Conservation (phyloP, 768 basidiomycete genomes). For the Hericium rajendrae region DNA sequence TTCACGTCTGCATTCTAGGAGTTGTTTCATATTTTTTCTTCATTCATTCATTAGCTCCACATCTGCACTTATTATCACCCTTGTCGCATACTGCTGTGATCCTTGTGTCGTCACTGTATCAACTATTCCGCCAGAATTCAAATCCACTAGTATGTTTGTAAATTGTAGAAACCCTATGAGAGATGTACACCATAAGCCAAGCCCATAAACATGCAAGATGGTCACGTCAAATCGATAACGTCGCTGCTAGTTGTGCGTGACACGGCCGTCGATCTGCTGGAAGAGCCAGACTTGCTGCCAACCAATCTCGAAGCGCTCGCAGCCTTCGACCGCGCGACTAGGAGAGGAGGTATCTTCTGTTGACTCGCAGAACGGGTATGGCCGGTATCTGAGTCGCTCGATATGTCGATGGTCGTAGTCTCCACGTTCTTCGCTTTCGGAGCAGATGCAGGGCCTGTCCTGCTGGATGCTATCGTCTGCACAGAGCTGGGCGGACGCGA, state of each 20-base stretch:
- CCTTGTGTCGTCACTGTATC: no score
- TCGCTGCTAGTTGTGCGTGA: conserved; percentile 8
- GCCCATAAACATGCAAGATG: neutral
- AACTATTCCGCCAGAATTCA: no score
- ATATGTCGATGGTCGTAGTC: conserved; percentile 26
- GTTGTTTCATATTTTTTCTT: neutral
- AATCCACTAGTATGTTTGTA: no score
- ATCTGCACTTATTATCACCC: no score
- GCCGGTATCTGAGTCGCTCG: conserved; percentile 27
- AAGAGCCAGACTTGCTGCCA: no score
- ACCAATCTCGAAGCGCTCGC: neutral
- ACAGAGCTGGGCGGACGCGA: neutral
- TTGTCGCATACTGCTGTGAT: no score
- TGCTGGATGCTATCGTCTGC: neutral
- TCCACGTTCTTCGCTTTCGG: conserved; percentile 5
- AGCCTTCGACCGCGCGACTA: conserved; percentile 17
- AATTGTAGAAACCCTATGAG: no score
- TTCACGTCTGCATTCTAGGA: conserved; percentile 17
- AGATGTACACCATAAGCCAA: no score
- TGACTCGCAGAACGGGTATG: neutral
- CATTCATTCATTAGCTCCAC: neutral
- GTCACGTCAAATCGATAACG: conserved; percentile 35
- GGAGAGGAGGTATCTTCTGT: conserved; percentile 15
- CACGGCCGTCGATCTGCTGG: no score
- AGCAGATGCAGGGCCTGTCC: neutral